Conservation (phyloP, 2,329 filamentous ascomycete genomes). For the Cladosporium sp. region DNA sequence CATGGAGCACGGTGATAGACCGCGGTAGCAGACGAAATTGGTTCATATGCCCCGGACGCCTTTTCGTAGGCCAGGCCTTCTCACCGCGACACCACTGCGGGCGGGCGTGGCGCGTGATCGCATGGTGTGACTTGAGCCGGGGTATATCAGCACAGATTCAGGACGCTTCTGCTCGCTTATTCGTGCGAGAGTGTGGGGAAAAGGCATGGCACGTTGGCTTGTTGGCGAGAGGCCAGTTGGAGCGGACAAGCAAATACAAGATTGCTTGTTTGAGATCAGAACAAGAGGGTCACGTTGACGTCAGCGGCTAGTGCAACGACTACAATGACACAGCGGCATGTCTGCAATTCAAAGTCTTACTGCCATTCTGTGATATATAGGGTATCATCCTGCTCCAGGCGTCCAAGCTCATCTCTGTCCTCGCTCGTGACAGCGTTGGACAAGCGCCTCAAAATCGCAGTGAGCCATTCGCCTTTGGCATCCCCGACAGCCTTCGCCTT, state of each 20-base stretch:
- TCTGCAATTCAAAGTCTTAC: not conserved
- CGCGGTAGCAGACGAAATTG: conserved; percentile 18
- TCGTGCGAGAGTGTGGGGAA: conserved; percentile 7
- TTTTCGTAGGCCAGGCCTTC: conserved; percentile 8
- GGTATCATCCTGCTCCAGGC: conserved; percentile 5
- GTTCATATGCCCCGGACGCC: conserved; percentile 11
- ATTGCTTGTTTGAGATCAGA: conserved; percentile 8
- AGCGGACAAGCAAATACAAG: not conserved
- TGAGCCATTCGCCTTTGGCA: conserved; percentile 34
- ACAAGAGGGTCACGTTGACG: not conserved
- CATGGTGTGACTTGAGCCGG: conserved; percentile 9
- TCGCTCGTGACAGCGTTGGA: conserved; percentile 4
- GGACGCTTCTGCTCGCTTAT: not conserved
- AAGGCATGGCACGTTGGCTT: conserved; percentile 4
- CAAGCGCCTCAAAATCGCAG: conserved; percentile 25
- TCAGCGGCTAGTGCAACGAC: not conserved
- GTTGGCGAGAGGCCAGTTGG: not conserved
- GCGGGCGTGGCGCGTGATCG: conserved; percentile 12
- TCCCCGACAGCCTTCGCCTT: conserved; percentile 28
- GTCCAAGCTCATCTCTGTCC: not conserved
- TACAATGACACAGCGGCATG: not conserved
- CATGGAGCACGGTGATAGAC: conserved; percentile 2
- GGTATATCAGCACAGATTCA: not conserved
- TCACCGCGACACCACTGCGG: not conserved
- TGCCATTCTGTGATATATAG: conserved; percentile 14